These are phyloP conservation scores for Salmacisia buchloeana DNA, from an alignment of 1,284 basidiomycete species.

Conservation along the genomic window DNA sequence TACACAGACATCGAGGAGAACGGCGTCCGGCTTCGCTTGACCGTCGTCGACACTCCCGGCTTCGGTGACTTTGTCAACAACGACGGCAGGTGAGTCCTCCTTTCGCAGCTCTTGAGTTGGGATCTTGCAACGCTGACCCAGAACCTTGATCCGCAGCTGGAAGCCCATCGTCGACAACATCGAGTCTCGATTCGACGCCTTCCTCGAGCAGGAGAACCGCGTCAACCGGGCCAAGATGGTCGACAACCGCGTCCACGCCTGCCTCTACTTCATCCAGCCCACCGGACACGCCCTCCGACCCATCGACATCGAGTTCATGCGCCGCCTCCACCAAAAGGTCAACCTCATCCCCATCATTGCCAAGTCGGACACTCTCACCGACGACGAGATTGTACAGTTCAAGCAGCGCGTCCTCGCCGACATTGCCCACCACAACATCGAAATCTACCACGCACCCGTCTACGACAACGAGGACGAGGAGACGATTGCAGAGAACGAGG, in stretches of 20 bases:
- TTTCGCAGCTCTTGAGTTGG: not conserved
- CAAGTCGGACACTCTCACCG: slow-evolving; percentile 48
- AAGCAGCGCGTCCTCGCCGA: slow-evolving; percentile 48
- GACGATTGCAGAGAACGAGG: slow-evolving; percentile 45
- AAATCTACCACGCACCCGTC: slow-evolving; percentile 46
- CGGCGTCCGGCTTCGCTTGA: slow-evolving; percentile 47
- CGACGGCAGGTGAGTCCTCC: slow-evolving; percentile 32
- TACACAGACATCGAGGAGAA: slow-evolving; percentile 47
- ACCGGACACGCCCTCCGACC: slow-evolving; percentile 46
- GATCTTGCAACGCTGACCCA: not conserved
- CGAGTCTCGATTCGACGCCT: slow-evolving; percentile 48
- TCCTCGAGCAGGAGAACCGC: slow-evolving; percentile 50
- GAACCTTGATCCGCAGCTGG: slow-evolving; percentile 23
- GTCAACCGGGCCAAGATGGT: slow-evolving; percentile 46
- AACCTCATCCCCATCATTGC: slow-evolving; percentile 50
- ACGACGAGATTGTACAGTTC: slow-evolving; percentile 41
- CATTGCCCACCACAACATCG: slow-evolving; percentile 47
- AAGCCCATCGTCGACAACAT: slow-evolving; percentile 50
- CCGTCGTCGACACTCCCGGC: slow-evolving; percentile 49
- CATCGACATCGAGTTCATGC: slow-evolving; percentile 50
- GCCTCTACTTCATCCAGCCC: slow-evolving; percentile 50
- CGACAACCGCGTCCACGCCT: slow-evolving; percentile 49
- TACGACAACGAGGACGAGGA: slow-evolving; percentile 48
- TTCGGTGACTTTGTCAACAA: slow-evolving; percentile 51
- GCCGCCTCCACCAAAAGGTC: slow-evolving; percentile 46